Evolutionary conservation across 2,329 filamentous ascomycete species (phyloP).

Genomic region (Fusarium musae): DNA sequence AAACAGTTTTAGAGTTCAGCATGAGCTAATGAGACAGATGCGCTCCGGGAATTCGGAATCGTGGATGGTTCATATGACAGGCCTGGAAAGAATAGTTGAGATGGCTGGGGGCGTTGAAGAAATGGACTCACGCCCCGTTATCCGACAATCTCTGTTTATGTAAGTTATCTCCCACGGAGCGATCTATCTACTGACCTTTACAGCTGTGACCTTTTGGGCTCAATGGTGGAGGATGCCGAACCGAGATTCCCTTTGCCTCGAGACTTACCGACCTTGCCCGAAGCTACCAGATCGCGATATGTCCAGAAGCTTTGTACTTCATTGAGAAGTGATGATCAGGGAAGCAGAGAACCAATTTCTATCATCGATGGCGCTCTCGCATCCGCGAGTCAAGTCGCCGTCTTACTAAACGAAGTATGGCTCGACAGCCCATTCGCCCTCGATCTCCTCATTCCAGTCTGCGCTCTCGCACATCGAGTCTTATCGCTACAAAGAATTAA

Average conservation of each 20-base stretch:
- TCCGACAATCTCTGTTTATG: constrained; percentile 34
- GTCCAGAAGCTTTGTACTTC: not conserved
- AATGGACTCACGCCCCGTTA: constrained; percentile 10
- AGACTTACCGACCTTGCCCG: accelerated
- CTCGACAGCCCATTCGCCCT: not conserved
- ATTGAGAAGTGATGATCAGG: accelerated
- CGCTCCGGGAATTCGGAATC: constrained; percentile 15
- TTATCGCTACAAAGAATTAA: constrained; percentile 15
- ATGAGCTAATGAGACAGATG: constrained; percentile 18
- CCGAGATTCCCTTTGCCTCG: constrained; percentile 20
- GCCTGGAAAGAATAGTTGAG: constrained; percentile 19
- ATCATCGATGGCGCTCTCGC: constrained; percentile 6
- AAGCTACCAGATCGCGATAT: not conserved
- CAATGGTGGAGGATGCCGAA: constrained; percentile 16
- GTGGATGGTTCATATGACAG: constrained; percentile 35
- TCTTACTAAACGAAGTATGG: constrained; percentile 16
- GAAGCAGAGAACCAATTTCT: accelerated
- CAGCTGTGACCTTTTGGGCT: constrained; percentile 30
- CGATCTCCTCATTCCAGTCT: constrained; percentile 24
- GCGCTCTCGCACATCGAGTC: constrained; percentile 13
- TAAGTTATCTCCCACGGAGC: not conserved
- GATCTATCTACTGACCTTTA: no score
- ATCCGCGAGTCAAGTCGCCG: not conserved
- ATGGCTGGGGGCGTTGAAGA: constrained; percentile 19
- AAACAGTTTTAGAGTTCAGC: no score